Evolutionary conservation across 2,329 filamentous ascomycete genomes (phyloP).

Genomic region (Aspergillus caelatus): DNA sequence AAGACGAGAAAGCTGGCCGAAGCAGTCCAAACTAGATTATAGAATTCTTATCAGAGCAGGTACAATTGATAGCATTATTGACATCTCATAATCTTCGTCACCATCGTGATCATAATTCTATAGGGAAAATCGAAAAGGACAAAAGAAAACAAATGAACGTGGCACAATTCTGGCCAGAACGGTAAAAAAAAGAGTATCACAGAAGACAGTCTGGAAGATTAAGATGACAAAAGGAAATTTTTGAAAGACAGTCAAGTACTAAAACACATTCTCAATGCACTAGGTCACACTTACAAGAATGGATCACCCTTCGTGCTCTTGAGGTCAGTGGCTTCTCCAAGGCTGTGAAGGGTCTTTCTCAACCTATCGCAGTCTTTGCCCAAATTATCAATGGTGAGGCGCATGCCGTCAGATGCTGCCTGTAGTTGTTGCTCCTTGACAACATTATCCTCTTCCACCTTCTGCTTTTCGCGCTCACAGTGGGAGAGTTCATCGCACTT

Average conservation of each 20-base stretch:
- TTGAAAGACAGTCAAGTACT: constrained; percentile 18
- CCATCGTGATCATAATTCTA: constrained; percentile 26
- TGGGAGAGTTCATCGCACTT: constrained; percentile 45
- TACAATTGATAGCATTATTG: constrained; percentile 43
- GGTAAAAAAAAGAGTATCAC: background rate
- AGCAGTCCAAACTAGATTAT: constrained; percentile 54
- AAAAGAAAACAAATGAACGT: constrained; percentile 19
- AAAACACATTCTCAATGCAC: constrained; percentile 25
- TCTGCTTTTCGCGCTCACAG: constrained; percentile 47
- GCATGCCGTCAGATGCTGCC: constrained; percentile 45
- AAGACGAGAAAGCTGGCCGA: constrained; percentile 54
- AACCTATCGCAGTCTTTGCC: constrained; percentile 55
- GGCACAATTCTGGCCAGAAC: constrained; percentile 3
- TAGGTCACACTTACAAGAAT: constrained; percentile 53
- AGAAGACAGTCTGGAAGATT: constrained; percentile 17
- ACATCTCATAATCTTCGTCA: constrained; percentile 29
- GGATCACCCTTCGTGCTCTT: constrained; percentile 52
- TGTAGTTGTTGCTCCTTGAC: constrained; percentile 51
- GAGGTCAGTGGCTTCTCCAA: constrained; percentile 55
- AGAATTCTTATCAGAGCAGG: constrained; percentile 44
- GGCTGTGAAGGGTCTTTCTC: constrained; percentile 53
- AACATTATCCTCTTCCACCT: constrained; percentile 49
- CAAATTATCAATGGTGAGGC: constrained; percentile 53
- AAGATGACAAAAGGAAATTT: constrained; percentile 18
- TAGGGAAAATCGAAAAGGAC: constrained; percentile 20